These are phyloP conservation scores for Chondrus crispus DNA, from an alignment of 23 red algal species.

Conservation along the genomic window DNA sequence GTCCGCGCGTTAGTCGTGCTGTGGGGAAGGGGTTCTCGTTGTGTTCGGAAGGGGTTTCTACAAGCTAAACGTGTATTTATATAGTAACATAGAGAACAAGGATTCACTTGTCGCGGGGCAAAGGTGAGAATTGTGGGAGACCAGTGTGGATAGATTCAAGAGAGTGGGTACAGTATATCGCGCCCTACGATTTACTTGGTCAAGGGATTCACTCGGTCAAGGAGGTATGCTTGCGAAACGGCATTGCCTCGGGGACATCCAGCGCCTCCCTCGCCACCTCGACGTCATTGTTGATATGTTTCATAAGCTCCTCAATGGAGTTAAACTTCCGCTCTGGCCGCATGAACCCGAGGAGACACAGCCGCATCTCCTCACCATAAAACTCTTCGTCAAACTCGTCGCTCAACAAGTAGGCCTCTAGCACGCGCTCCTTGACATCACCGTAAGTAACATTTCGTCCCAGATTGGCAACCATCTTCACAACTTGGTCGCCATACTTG, in stretches of 20 bases:
- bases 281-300: constrained; percentile 71
- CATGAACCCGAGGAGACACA: constrained; percentile 71
- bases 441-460: constrained; percentile 72
- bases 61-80: too few species aligned
- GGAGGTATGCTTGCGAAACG: constrained; percentile 27
- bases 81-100: too few species aligned
- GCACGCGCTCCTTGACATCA: constrained; percentile 60
- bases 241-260: constrained; percentile 18
- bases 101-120: too few species aligned
- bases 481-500: constrained; percentile 5
- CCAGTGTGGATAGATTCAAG: too few species aligned
- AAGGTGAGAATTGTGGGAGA: too few species aligned
- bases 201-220: too few species aligned
- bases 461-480: constrained; percentile 74
- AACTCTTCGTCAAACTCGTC: constrained; percentile 74
- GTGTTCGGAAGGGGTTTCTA: too few species aligned
- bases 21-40: too few species aligned
- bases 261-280: constrained; percentile 33
- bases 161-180: too few species aligned
- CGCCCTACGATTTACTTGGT: too few species aligned
- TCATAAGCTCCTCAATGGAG: constrained; percentile 54
- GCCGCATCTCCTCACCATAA: constrained; percentile 82
- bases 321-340: constrained; percentile 85
- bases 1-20: too few species aligned
- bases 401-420: constrained; percentile 85